These are phyloP conservation scores for Rhynchospora pubera DNA, from an alignment of 176 grass and related monocot species.

Conservation along the genomic window DNA sequence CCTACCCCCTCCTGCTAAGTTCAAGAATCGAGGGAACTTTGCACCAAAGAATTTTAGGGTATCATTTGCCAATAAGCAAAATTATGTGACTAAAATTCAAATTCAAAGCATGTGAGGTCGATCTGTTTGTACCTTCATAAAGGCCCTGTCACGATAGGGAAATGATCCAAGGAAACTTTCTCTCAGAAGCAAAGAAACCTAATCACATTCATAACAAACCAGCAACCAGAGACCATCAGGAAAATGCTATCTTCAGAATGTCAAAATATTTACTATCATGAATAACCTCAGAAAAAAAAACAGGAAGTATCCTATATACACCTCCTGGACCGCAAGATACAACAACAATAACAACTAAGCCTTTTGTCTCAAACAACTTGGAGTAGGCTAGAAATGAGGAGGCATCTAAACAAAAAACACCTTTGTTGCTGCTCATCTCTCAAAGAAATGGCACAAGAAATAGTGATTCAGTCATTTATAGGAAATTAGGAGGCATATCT, in stretches of 20 bases:
- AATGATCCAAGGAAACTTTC: constrained; percentile 97
- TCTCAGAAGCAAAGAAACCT: constrained; percentile 96
- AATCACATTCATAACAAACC: constrained; percentile 18
- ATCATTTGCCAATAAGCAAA: not conserved
- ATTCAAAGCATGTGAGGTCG: not conserved
- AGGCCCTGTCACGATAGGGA: constrained; percentile 53
- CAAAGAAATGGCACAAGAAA: not conserved
- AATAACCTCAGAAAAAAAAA: not conserved
- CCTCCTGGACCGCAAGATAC: not conserved
- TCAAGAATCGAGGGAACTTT: not conserved
- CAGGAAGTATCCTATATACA: not conserved
- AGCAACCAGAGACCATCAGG: constrained; percentile 4
- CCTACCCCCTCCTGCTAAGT: not conserved
- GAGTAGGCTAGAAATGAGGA: no score
- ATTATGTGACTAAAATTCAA: not conserved
- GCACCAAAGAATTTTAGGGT: not conserved
- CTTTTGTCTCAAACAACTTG: no score
- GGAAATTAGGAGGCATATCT: not conserved
- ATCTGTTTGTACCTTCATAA: constrained; percentile 79
- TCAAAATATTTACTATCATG: not conserved
- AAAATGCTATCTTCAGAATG: not conserved
- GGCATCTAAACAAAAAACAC: no score
- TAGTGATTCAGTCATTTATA: not conserved
- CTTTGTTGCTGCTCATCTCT: not conserved
- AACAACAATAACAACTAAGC: no score